Conservation (phyloP, 1,284 basidiomycete genomes). For the Bjerkandera adusta region DNA sequence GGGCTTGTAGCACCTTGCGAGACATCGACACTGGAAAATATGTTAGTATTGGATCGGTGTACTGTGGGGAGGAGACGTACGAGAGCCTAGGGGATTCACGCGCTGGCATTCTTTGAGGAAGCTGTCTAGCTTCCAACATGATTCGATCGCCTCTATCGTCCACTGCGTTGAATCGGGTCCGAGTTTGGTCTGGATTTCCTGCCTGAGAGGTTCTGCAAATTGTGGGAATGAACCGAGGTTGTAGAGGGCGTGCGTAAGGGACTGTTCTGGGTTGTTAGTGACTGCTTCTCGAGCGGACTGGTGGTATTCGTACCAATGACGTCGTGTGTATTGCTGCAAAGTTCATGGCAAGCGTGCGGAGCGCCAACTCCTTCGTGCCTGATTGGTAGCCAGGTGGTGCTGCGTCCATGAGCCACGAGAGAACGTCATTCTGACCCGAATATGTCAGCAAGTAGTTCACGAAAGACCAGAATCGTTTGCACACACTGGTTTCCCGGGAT, state of each 20-base stretch:
- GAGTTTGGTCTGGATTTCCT: constrained; percentile 40
- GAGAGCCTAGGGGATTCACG: constrained; percentile 26
- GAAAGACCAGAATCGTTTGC: no score
- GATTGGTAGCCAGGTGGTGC: not conserved
- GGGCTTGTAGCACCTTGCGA: constrained; percentile 30
- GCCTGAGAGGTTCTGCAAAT: constrained; percentile 38
- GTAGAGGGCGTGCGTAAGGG: constrained; percentile 35
- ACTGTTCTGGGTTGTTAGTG: constrained; percentile 21
- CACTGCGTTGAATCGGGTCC: constrained; percentile 39
- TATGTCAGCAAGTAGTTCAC: no score
- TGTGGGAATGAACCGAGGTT: constrained; percentile 40
- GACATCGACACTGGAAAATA: constrained; percentile 25
- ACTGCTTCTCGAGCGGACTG: not conserved
- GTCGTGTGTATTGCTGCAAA: constrained; percentile 32
- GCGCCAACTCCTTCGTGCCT: constrained; percentile 2
- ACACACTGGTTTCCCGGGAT: constrained; percentile 1
- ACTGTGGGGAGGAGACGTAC: constrained; percentile 19
- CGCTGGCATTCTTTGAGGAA: constrained; percentile 49
- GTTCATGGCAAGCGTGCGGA: constrained; percentile 23
- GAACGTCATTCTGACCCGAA: constrained; percentile 10
- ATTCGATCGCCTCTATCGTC: constrained; percentile 39
- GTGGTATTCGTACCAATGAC: constrained; percentile 11
- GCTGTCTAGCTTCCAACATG: constrained; percentile 49
- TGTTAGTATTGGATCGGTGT: no score
- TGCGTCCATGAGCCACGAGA: constrained; percentile 6